phyloP scores from a whole-genome alignment of 805 yeast species.

The Zygotorulaspora danielsina region DNA sequence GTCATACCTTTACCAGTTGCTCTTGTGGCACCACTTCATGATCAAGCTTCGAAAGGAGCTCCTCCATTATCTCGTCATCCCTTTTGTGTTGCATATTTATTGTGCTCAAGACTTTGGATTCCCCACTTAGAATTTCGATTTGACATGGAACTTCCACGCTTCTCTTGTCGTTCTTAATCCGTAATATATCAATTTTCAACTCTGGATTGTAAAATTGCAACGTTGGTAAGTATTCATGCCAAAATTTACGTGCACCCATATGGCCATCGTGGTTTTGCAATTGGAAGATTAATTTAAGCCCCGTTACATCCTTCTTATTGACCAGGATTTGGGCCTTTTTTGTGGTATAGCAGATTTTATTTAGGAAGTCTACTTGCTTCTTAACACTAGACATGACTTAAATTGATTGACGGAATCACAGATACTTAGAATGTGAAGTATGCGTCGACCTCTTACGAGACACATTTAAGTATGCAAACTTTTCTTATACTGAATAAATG shows the following conservation, averaged over 20 bases:
- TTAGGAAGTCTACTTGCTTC: constrained; percentile 27
- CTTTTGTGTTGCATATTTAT: constrained; percentile 53
- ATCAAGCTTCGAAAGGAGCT: constrained; percentile 47
- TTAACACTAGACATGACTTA: constrained; percentile 25
- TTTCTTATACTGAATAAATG: neutral
- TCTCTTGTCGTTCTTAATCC: constrained; percentile 42
- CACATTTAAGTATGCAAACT: neutral
- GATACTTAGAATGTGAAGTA: neutral
- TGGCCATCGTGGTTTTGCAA: constrained; percentile 48
- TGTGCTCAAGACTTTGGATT: constrained; percentile 25
- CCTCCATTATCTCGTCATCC: constrained; percentile 51
- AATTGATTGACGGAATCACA: no score
- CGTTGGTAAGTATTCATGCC: constrained; percentile 71
- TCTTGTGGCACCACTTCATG: constrained; percentile 49
- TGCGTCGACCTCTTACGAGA: neutral
- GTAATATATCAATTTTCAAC: constrained; percentile 54
- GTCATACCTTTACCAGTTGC: constrained; percentile 36
- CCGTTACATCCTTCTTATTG: constrained; percentile 24
- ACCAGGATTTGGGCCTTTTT: constrained; percentile 29
- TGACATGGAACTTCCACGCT: constrained; percentile 29
- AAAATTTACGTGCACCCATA: constrained; percentile 67
- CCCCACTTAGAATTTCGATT: constrained; percentile 21
- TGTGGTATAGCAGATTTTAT: constrained; percentile 28
- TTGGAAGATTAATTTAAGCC: constrained; percentile 52
- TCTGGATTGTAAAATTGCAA: constrained; percentile 80